phyloP scores from a whole-genome alignment of 2,329 filamentous ascomycete genomes.

The Pochonia chlamydosporia region DNA sequence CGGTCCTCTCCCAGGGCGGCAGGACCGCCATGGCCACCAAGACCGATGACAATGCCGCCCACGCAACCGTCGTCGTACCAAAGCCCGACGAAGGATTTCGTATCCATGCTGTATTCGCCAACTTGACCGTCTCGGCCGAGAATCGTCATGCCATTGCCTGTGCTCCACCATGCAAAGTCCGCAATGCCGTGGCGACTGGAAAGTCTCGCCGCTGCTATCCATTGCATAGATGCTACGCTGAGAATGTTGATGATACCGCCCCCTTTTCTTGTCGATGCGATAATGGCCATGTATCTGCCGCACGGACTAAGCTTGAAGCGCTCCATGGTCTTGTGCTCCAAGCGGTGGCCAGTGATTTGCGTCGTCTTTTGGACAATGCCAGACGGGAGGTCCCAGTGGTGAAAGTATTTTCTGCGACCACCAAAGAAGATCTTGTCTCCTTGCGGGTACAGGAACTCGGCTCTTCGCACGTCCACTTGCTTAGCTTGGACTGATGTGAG shows the following conservation, averaged over 20 bases:
- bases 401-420: constrained; percentile 84
- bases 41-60: constrained; percentile 72
- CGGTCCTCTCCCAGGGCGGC: constrained; percentile 66
- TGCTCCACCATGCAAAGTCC: constrained; percentile 90
- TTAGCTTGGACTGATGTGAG: constrained; percentile 86
- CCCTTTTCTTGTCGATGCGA: constrained; percentile 75
- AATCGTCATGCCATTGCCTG: constrained; percentile 75
- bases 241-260: constrained; percentile 86
- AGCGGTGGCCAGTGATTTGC: constrained; percentile 65
- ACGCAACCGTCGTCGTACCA: constrained; percentile 91
- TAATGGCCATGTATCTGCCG: constrained; percentile 77
- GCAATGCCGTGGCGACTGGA: constrained; percentile 79
- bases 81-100: constrained; percentile 64
- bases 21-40: constrained; percentile 66
- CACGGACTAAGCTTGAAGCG: constrained; percentile 81
- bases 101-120: constrained; percentile 75
- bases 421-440: constrained; percentile 83
- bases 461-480: constrained; percentile 76
- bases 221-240: constrained; percentile 74
- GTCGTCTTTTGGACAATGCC: constrained; percentile 79
- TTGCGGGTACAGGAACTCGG: constrained; percentile 67
- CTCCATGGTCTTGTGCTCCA: constrained; percentile 89
- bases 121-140: constrained; percentile 83
- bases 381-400: constrained; percentile 83
- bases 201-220: constrained; percentile 75